These are phyloP conservation scores for Acanthamoeba healyi DNA, from an alignment of 208 protist species.

Conservation along the genomic window DNA sequence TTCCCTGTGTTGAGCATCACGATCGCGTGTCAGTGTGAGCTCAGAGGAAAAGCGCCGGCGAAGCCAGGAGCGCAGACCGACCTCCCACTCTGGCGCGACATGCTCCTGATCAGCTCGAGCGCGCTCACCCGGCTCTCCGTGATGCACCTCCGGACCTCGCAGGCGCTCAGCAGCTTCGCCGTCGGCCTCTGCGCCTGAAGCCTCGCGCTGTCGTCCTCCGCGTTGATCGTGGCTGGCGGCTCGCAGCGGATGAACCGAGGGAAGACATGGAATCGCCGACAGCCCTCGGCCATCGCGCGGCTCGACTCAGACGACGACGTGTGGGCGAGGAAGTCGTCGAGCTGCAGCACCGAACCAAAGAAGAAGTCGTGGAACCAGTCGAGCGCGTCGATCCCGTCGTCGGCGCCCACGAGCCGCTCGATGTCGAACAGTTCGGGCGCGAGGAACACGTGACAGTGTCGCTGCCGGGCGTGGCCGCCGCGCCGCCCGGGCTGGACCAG, in stretches of 20 bases:
- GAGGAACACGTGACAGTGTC: neutral
- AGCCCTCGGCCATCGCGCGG: neutral
- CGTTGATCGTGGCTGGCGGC: neutral
- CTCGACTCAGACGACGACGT: neutral
- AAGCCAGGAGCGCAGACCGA: neutral
- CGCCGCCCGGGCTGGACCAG: neutral
- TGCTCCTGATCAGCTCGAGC: neutral
- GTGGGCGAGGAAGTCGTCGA: neutral
- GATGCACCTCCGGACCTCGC: neutral
- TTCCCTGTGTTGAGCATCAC: neutral
- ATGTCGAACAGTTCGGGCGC: neutral
- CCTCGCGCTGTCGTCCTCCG: too few species aligned
- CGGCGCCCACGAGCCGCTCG: neutral
- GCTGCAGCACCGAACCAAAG: neutral
- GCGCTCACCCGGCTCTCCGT: neutral
- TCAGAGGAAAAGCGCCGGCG: neutral
- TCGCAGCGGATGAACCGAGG: neutral
- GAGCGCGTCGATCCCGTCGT: neutral
- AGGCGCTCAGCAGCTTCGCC: neutral
- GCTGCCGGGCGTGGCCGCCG: neutral
- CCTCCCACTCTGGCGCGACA: neutral
- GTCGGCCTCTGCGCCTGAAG: neutral
- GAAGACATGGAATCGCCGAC: slow-evolving; percentile 16
- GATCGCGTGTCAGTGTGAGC: neutral
- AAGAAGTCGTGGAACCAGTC: slow-evolving; percentile 51